A percentile compares a stretch with the other conserved stretches of the same genome.
These are phyloP conservation scores for Penicillium crustosum DNA, from an alignment of 2,329 filamentous ascomycete genomes.

Conservation along the genomic window DNA sequence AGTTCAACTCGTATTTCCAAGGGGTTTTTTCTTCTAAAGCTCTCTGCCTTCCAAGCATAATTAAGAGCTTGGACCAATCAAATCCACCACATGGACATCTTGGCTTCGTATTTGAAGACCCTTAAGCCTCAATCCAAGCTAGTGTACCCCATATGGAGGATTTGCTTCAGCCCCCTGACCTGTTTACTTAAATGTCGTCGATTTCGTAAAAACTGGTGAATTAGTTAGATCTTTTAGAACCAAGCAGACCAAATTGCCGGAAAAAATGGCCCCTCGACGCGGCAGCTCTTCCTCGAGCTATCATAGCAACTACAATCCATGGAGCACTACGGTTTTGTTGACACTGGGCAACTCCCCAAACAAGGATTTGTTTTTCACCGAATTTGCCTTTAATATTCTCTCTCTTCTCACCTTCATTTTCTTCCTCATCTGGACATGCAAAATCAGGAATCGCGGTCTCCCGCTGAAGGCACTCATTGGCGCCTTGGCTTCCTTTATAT, in stretches of 20 bases:
- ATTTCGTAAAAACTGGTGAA: background rate
- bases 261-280: slow-evolving; percentile 19
- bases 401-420: slow-evolving; percentile 17
- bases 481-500: slow-evolving; percentile 15
- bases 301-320: background rate
- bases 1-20: slow-evolving; percentile 2
- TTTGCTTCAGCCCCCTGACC: background rate
- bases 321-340: slow-evolving; percentile 5
- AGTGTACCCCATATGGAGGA: background rate
- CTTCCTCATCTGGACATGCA: slow-evolving; percentile 22
- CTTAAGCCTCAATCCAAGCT: slow-evolving; percentile 2
- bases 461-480: slow-evolving; percentile 15
- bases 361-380: slow-evolving; percentile 5
- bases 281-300: slow-evolving; percentile 3
- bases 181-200: background rate
- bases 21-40: background rate
- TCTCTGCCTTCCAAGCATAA: background rate
- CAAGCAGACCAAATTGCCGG: background rate
- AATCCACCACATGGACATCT: background rate
- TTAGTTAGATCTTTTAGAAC: too few species aligned
- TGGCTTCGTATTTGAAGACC: slow-evolving; percentile 5
- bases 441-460: slow-evolving; percentile 16
- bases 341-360: background rate
- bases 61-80: background rate
- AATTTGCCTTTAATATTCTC: slow-evolving; percentile 21